Evolutionary conservation across 345 rosid species (phyloP), one percentile per base, ranked within the genome.

Genomic region (Acer campestre): DNA sequence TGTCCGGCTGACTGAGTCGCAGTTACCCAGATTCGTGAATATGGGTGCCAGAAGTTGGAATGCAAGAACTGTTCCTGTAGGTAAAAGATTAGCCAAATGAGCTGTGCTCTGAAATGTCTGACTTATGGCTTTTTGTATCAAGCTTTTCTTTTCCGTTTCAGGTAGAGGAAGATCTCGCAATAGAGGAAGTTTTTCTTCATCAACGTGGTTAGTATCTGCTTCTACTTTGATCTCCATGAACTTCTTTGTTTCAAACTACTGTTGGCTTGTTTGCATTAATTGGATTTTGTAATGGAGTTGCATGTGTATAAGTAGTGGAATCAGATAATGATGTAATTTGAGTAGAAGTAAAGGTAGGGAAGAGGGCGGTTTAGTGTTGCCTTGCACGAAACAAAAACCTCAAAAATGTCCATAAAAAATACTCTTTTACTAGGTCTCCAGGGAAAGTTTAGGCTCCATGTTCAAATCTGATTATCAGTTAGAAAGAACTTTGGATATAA

Each of bases 51-150:
- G 83, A 65, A 94, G 88, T 35, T 96, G 98, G 86, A 96, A 96
- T 35, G 98, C 92, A 8, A 96, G 98, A 76, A 94, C 97, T 0
- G 99, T 85, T 73, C 98, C 98, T 1, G 99, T 96, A 0, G 98
- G 99, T 63, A 96, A 84, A 58, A 94, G 92, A 66, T 94, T 94
- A 44, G 99, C 98, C 75, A 96, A 75, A 79, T 96, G 89, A 17
- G 98, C 95, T 0, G 98, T 90, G 92, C 97, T 94, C 74, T 85
- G 82, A 73, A 96, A 94, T 12, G 98, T 92, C 84, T 96, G 94
- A 65, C 90, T 83, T 8, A 94, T 91, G 58, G 98, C 97, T 67
- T 75, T 89, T 78, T 94, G 99, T 67, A 92, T 75, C 84, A 83
- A 64, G 76, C 64, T 91, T 68, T 79, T 89, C 83, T 75, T 70